These are phyloP conservation scores for Tuber indicum DNA, from an alignment of 495 filamentous ascomycete genomes.

Conservation along the genomic window DNA sequence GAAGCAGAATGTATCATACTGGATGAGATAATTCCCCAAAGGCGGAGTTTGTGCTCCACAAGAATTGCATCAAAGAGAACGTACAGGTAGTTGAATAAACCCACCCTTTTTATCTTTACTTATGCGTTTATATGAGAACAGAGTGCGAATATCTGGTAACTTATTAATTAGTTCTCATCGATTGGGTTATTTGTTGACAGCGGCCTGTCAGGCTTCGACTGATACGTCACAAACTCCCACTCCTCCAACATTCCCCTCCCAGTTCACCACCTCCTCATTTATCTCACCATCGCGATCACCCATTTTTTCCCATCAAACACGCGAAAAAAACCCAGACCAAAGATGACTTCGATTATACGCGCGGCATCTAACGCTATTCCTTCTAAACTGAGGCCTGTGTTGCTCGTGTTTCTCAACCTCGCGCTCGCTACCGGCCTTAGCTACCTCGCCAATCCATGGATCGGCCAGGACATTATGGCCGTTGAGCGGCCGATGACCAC, in stretches of 20 bases:
- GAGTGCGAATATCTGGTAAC: neutral
- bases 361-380: slow-evolving; percentile 38
- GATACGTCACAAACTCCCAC: neutral
- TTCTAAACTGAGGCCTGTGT: slow-evolving; percentile 30
- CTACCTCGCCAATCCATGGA: slow-evolving; percentile 40
- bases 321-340: neutral
- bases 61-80: neutral
- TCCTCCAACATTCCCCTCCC: neutral
- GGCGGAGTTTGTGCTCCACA: neutral
- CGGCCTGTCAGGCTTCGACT: neutral
- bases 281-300: neutral
- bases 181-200: slow-evolving; percentile 1
- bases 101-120: neutral
- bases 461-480: slow-evolving; percentile 28
- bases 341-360: slow-evolving; percentile 28
- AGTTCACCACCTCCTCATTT: slow-evolving; percentile 8
- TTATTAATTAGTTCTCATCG: neutral
- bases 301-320: neutral
- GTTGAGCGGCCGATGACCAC: slow-evolving; percentile 34
- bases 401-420: slow-evolving; percentile 32
- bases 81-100: neutral
- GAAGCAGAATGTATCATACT: neutral
- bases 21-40: neutral
- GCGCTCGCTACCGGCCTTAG: slow-evolving; percentile 25
- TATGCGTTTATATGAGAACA: neutral